A percentile compares a stretch with the other conserved stretches of the same genome.
phyloP scores from a whole-genome alignment of 2,329 filamentous ascomycete species.

The Venturiaceae sp. region DNA sequence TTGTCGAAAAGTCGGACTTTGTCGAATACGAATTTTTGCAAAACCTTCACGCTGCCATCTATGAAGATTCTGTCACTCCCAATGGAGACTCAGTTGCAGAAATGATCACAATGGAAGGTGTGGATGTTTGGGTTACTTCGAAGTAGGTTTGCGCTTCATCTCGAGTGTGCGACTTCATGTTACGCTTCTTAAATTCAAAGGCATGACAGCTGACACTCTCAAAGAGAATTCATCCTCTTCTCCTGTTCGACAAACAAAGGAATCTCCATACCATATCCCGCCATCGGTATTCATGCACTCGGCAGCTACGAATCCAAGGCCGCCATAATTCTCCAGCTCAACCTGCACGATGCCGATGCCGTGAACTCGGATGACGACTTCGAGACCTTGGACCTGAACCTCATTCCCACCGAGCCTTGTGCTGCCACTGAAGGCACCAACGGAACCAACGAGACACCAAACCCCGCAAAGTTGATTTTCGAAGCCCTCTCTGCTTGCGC shows the following conservation, averaged over 20 bases:
- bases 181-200: not conserved
- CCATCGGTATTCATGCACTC: constrained; percentile 66
- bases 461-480: constrained; percentile 44
- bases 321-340: constrained; percentile 35
- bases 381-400: constrained; percentile 56
- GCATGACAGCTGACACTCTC: no score
- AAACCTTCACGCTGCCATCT: constrained; percentile 36
- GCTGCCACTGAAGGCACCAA: not conserved
- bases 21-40: constrained; percentile 36
- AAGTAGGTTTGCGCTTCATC: constrained; percentile 23
- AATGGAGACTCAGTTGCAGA: not conserved
- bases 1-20: constrained; percentile 45
- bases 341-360: constrained; percentile 41
- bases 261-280: constrained; percentile 61
- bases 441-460: not conserved
- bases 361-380: constrained; percentile 53
- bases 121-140: constrained; percentile 39
- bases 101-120: constrained; percentile 16
- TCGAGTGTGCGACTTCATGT: not conserved
- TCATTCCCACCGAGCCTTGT: constrained; percentile 40
- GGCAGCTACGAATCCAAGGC: constrained; percentile 25
- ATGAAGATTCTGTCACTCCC: constrained; percentile 15
- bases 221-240: constrained; percentile 54
- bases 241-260: constrained; percentile 48
- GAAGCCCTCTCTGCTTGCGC: constrained; percentile 65